phyloP scores from a whole-genome alignment of 176 grass and related monocot genomes.

The Cenchrus purpureus region DNA sequence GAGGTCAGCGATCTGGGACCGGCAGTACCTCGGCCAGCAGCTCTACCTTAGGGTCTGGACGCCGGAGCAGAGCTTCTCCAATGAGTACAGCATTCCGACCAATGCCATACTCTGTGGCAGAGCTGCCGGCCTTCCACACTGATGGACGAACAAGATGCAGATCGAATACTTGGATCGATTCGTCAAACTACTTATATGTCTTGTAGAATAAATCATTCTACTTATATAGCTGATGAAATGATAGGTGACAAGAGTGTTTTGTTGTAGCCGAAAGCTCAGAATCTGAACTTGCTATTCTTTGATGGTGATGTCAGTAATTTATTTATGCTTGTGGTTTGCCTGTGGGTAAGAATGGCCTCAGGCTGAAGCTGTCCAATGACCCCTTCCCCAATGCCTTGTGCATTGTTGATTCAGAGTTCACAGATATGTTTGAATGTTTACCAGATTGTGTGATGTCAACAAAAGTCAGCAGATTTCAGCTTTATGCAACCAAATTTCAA shows the following conservation, averaged over 20 bases:
- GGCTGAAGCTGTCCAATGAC: background rate
- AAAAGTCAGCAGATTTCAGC: too few relatives aligned
- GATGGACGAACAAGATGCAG: conserved; percentile 24
- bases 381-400: too few relatives aligned
- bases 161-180: background rate
- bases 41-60: conserved; percentile 91
- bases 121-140: conserved; percentile 56
- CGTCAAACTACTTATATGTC: background rate
- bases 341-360: conserved; percentile 25
- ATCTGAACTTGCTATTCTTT: conserved; percentile 32
- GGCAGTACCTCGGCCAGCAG: conserved; percentile 84
- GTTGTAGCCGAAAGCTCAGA: conserved; percentile 19
- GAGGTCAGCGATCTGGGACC: conserved; percentile 71
- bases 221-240: conserved; percentile 30
- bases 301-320: background rate
- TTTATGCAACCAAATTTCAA: too few relatives aligned
- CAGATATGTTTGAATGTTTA: too few relatives aligned
- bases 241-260: background rate
- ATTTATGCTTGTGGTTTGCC: background rate
- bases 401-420: too few relatives aligned
- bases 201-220: conserved; percentile 30
- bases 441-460: too few relatives aligned
- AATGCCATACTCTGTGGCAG: conserved; percentile 76
- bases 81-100: conserved; percentile 75
- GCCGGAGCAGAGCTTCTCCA: conserved; percentile 65